Percentiles rank a stretch among this genome's conserved stretches.
Evolutionary conservation across 139 green algal species (phyloP).

Genomic region (Micractinium sp.): DNA sequence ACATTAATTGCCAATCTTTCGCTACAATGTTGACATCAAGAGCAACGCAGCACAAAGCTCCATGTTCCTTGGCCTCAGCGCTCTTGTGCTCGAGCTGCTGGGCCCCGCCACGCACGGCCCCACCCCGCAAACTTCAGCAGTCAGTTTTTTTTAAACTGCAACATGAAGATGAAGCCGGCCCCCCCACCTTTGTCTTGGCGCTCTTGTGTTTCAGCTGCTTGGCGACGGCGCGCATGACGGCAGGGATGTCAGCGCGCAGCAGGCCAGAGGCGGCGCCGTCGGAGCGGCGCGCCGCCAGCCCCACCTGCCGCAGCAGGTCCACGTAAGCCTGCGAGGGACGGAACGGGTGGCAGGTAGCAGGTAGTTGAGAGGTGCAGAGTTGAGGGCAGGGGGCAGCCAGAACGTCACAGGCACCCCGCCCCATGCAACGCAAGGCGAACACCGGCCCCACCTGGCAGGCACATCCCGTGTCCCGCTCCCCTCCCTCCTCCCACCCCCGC

Average conservation of each 20-base stretch:
- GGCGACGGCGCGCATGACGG: conserved; percentile 56
- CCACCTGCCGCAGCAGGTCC: conserved; percentile 75
- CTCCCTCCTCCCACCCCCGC: not conserved
- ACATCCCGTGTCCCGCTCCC: not conserved
- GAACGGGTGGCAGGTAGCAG: too few species aligned
- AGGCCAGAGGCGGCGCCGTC: conserved; percentile 25
- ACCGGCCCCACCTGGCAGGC: too few species aligned
- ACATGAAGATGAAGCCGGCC: not conserved
- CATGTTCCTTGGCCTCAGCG: too few species aligned
- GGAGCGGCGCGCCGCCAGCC: conserved; percentile 24
- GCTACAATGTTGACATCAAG: too few species aligned
- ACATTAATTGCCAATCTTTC: too few species aligned
- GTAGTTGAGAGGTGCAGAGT: too few species aligned
- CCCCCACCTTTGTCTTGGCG: conserved; percentile 66
- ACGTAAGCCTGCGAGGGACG: conserved; percentile 53
- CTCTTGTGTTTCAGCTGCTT: conserved; percentile 80
- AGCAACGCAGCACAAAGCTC: too few species aligned
- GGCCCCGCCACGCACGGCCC: not conserved
- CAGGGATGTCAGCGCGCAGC: conserved; percentile 62
- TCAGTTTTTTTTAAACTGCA: too few species aligned
- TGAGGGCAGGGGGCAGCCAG: too few species aligned
- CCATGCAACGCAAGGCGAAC: too few species aligned
- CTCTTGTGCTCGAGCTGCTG: too few species aligned
- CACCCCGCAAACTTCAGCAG: not conserved
- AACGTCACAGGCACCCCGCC: too few species aligned